Evolutionary conservation across 2,329 filamentous ascomycete genomes (phyloP).

Genomic region (Fusarium newnesense): DNA sequence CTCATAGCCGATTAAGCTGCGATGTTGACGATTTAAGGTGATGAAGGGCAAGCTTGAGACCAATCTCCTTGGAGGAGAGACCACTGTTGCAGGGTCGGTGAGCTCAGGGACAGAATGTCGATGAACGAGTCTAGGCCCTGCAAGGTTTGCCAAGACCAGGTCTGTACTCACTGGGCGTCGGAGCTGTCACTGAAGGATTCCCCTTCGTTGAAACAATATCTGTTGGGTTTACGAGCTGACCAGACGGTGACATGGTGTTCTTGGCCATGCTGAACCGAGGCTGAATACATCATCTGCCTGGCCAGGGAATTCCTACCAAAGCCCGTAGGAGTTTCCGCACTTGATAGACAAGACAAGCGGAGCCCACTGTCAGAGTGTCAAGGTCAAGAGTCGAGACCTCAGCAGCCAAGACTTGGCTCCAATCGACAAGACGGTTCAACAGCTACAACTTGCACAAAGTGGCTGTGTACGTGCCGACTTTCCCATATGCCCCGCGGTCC

Average conservation of each 20-base stretch:
- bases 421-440: slow-evolving; percentile 27
- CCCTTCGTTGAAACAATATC: slow-evolving; percentile 22
- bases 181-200: slow-evolving; percentile 34
- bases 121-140: slow-evolving; percentile 25
- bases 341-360: slow-evolving; percentile 18
- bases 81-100: slow-evolving; percentile 28
- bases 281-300: neutral
- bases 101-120: slow-evolving; percentile 17
- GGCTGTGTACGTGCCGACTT: slow-evolving; percentile 38
- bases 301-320: neutral
- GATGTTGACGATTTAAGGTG: slow-evolving; percentile 36
- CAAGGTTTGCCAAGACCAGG: slow-evolving; percentile 30
- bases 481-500: slow-evolving; percentile 34
- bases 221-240: slow-evolving; percentile 15
- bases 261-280: slow-evolving; percentile 18
- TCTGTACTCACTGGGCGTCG: neutral
- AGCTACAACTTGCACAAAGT: slow-evolving; percentile 22
- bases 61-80: slow-evolving; percentile 35
- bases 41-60: slow-evolving; percentile 30
- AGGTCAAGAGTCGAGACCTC: slow-evolving; percentile 41
- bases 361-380: slow-evolving; percentile 30
- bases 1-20: slow-evolving; percentile 43
- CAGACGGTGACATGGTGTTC: slow-evolving; percentile 8
- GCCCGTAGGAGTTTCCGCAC: slow-evolving; percentile 1
- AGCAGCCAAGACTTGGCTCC: slow-evolving; percentile 45